phyloP scores from a whole-genome alignment of 768 basidiomycete genomes.

The Piloderma croceum region DNA sequence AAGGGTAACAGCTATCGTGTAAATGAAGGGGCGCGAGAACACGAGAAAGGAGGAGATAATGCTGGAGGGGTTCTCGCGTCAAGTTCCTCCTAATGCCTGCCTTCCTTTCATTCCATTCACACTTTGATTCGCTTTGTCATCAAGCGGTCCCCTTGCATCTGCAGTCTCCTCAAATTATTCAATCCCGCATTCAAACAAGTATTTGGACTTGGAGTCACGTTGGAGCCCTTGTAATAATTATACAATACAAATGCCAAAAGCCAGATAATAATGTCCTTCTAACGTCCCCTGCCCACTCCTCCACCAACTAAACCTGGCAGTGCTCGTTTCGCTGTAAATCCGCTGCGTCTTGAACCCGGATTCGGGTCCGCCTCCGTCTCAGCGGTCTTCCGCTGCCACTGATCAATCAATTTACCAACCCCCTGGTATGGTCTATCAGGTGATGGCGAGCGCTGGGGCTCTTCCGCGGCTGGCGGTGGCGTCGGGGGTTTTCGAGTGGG shows the following conservation, averaged over 20 bases:
- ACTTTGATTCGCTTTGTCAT: too few relatives aligned
- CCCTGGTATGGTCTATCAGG: constrained; percentile 79
- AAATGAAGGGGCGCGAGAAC: constrained; percentile 42
- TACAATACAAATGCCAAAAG: too few relatives aligned
- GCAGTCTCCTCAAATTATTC: too few relatives aligned
- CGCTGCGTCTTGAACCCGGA: constrained; percentile 31
- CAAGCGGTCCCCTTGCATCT: too few relatives aligned
- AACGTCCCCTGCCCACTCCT: not conserved
- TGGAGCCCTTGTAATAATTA: too few relatives aligned
- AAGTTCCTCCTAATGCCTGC: not conserved
- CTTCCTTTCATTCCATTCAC: too few relatives aligned
- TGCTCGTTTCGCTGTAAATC: constrained; percentile 36
- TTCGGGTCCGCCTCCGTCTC: constrained; percentile 42
- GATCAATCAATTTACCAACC: constrained; percentile 78
- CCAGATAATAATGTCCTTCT: too few relatives aligned
- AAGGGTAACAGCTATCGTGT: constrained; percentile 30
- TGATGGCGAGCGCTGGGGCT: constrained; percentile 32
- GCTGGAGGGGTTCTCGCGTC: constrained; percentile 42
- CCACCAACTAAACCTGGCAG: constrained; percentile 25
- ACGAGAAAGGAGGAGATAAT: constrained; percentile 44
- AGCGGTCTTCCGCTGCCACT: constrained; percentile 80
- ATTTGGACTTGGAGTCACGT: too few relatives aligned
- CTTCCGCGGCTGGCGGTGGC: not conserved
- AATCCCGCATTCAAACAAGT: too few relatives aligned
- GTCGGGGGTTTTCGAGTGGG: not conserved